Evolutionary conservation across 2,329 filamentous ascomycete genomes (phyloP).

Genomic region (Arthrobotrys pseudoclavata): DNA sequence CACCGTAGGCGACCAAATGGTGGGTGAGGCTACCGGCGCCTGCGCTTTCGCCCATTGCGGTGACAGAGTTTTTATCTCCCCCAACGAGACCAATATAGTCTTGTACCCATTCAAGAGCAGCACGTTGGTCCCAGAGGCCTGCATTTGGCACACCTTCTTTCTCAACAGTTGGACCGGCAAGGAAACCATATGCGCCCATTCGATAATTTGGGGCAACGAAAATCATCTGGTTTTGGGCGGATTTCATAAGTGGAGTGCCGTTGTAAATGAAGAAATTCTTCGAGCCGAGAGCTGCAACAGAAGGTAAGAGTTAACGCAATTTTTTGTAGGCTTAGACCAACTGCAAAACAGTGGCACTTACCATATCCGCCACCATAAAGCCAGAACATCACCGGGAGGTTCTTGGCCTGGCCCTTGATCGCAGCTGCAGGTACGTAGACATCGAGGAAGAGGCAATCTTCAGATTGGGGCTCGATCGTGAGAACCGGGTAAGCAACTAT

Average conservation of each 20-base stretch:
- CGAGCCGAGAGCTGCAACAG: slow-evolving; percentile 60
- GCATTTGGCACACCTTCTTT: slow-evolving; percentile 68
- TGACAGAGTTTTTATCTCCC: slow-evolving; percentile 69
- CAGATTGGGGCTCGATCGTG: slow-evolving; percentile 63
- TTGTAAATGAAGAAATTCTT: slow-evolving; percentile 63
- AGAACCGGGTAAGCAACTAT: slow-evolving; percentile 62
- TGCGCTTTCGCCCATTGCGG: slow-evolving; percentile 70
- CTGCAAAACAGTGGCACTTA: slow-evolving; percentile 29
- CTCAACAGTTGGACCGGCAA: slow-evolving; percentile 69
- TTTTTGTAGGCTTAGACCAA: neutral
- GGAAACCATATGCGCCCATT: slow-evolving; percentile 69
- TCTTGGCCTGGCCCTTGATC: slow-evolving; percentile 65
- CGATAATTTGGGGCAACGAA: slow-evolving; percentile 70
- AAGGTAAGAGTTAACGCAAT: neutral
- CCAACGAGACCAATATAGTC: slow-evolving; percentile 68
- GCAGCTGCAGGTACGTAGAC: slow-evolving; percentile 69
- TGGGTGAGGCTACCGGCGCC: slow-evolving; percentile 71
- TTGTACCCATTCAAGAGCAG: slow-evolving; percentile 70
- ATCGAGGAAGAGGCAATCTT: slow-evolving; percentile 71
- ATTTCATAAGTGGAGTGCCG: slow-evolving; percentile 62
- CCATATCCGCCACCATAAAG: slow-evolving; percentile 69
- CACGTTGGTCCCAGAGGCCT: slow-evolving; percentile 68
- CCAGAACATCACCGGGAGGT: slow-evolving; percentile 69
- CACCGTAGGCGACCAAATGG: slow-evolving; percentile 69
- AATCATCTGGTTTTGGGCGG: slow-evolving; percentile 67